Base-by-base conservation (phyloP, 306 rosid species). In the Trichosanthes cucumerina region DNA sequence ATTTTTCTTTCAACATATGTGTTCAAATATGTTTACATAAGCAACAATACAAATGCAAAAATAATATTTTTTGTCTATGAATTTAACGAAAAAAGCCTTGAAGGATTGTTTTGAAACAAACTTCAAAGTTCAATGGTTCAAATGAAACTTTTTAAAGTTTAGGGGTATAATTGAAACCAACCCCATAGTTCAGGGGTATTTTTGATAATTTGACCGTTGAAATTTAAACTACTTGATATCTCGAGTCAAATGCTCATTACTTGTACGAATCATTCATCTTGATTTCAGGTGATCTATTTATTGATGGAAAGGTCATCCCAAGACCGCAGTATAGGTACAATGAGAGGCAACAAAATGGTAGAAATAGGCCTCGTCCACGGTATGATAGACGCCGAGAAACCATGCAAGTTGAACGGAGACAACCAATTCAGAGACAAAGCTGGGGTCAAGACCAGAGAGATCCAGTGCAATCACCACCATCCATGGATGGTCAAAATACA, bases 311-410 rank as follows among this genome's bases (percentile, higher is more conserved):
- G 76, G 97, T 95, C 78, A 87, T 91, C 54, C 93, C 93, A 0
- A 90, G 98, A 85, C 96, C 97, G 10, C 95, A 94, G 83, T 94
- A 85, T 76, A 92, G 96, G 82, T 88, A 79, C 85, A 81, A 80
- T 43, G 90, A 91, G 16, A 87, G 95, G 80, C 86, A 81, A 57
- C 85, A 88, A 33, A 36, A 79, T 11, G 58, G 73, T 54, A 88
- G 91, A 79, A 86, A 56, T 81, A 89, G 91, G 87, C 92, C 97
- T 70, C 91, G 93, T 4, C 97, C 98, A 62, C 86, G 97, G 33
- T 87, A 82, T 78, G 93, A 95, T 80, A 86, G 90, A 77, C 88
- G 89, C 8, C 79, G 90, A 24, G 96, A 92, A 83, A 84, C 89
- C 23, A 88, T 92, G 89, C 94, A 75, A 80, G 89, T 87, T 79